Percentiles rank a stretch among this genome's conserved stretches.
Evolutionary conservation across 805 yeast genomes (phyloP).

Genomic region (Candida boidinii): DNA sequence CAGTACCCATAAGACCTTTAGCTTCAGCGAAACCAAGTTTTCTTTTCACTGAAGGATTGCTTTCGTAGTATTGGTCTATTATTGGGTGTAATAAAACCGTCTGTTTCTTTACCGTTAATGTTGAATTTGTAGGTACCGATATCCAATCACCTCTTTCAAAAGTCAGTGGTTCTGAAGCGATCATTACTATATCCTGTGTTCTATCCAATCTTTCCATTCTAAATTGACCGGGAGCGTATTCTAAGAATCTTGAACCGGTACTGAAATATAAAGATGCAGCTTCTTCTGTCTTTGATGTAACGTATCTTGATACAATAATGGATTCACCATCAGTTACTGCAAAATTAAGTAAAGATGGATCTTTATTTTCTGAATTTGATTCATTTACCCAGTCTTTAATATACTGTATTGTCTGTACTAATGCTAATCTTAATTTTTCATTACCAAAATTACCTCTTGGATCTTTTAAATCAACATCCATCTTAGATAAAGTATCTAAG

Average conservation of each 20-base stretch:
- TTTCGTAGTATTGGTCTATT: conserved; percentile 77
- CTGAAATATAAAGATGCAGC: conserved; percentile 95
- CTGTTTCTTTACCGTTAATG: conserved; percentile 72
- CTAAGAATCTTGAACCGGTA: conserved; percentile 86
- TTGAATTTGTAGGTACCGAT: conserved; percentile 88
- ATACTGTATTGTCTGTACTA: conserved; percentile 62
- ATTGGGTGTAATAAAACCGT: conserved; percentile 90
- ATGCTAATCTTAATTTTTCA: conserved; percentile 53
- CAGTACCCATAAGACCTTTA: conserved; percentile 89
- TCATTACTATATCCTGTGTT: conserved; percentile 87
- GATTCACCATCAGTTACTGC: conserved; percentile 92
- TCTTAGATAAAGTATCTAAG: conserved; percentile 61
- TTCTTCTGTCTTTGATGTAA: conserved; percentile 83
- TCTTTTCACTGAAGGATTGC: conserved; percentile 58
- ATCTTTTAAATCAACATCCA: conserved; percentile 65
- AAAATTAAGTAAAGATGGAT: conserved; percentile 83
- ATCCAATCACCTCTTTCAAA: conserved; percentile 98
- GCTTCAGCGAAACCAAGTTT: conserved; percentile 77
- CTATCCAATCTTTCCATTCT: conserved; percentile 91
- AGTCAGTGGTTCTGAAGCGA: conserved; percentile 93
- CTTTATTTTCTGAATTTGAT: conserved; percentile 35
- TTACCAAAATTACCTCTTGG: conserved; percentile 43
- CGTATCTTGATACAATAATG: conserved; percentile 81
- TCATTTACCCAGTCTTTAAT: conserved; percentile 76
- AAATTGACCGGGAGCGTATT: conserved; percentile 85